These are phyloP conservation scores for Fusarium sp. DNA, from an alignment of 2,329 filamentous ascomycete species.

Conservation along the genomic window DNA sequence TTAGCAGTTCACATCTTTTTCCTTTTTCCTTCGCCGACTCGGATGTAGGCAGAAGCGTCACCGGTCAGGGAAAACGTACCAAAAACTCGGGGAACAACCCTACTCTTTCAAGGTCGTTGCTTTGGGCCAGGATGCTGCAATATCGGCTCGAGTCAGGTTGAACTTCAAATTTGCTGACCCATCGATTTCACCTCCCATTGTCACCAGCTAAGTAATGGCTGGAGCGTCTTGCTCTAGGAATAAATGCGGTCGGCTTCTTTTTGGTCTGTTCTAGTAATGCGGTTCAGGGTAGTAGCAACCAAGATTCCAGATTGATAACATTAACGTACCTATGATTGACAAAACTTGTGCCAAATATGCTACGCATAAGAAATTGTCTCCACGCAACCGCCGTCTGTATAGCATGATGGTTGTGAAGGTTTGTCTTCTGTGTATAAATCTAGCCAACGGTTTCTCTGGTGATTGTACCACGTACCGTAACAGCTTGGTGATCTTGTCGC, in stretches of 20 bases:
- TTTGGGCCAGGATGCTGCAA: background rate
- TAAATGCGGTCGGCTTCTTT: conserved; percentile 3
- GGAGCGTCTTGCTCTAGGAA: no score
- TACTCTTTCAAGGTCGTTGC: conserved; percentile 3
- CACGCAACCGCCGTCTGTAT: no score
- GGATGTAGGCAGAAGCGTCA: conserved; percentile 11
- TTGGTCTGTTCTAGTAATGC: background rate
- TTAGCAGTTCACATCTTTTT: conserved; percentile 8
- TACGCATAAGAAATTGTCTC: no score
- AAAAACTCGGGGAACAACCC: background rate
- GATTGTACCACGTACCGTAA: conserved; percentile 11
- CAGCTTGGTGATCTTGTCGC: conserved; percentile 6
- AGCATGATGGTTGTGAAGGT: no score
- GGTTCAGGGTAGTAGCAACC: no score
- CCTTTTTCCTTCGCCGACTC: conserved; percentile 40
- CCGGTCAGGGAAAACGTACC: background rate
- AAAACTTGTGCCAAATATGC: no score
- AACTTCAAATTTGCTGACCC: conserved; percentile 2
- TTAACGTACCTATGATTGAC: no score
- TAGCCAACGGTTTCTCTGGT: conserved; percentile 14
- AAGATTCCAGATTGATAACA: no score
- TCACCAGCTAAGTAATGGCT: conserved; percentile 1
- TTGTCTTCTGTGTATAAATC: background rate
- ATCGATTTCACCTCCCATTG: conserved; percentile 35
- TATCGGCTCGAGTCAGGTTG: conserved; percentile 5